Conservation (phyloP, 2,329 filamentous ascomycete genomes). For the Macroventuria anomochaeta region DNA sequence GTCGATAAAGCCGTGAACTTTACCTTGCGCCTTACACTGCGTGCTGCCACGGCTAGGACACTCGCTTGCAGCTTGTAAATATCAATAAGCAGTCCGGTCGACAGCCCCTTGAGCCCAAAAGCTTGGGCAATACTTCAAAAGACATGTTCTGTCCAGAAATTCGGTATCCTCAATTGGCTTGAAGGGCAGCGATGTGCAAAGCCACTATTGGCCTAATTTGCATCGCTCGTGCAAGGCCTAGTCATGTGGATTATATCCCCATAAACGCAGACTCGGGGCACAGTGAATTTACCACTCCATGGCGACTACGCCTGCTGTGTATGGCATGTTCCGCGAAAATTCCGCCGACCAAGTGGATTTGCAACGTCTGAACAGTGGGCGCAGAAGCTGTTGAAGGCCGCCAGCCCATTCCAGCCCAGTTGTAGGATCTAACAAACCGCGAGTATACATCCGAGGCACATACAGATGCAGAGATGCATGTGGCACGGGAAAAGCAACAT, state of each 20-base stretch:
- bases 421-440: constrained; percentile 7
- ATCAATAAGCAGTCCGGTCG: constrained; percentile 14
- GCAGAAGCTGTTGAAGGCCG: constrained; percentile 6
- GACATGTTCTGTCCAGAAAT: constrained; percentile 15
- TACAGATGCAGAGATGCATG: constrained; percentile 5
- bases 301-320: not conserved
- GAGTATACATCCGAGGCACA: constrained; percentile 10
- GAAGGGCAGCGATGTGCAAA: constrained; percentile 10
- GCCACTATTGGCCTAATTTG: constrained; percentile 30
- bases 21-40: constrained; percentile 7
- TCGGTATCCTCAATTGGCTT: not conserved
- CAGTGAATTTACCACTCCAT: constrained; percentile 26
- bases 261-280: constrained; percentile 26
- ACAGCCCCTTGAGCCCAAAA: constrained; percentile 20
- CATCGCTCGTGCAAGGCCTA: constrained; percentile 14
- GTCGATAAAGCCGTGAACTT: constrained; percentile 26
- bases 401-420: constrained; percentile 9
- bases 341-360: constrained; percentile 5
- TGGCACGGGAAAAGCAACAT: constrained; percentile 12
- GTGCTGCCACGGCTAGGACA: not conserved
- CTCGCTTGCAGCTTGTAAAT: constrained; percentile 28
- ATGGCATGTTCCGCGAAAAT: constrained; percentile 8
- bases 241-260: constrained; percentile 10
- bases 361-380: constrained; percentile 7
- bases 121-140: constrained; percentile 19